These are phyloP conservation scores for Diaporthe batatas DNA, from an alignment of 2,329 filamentous ascomycete genomes.

Conservation along the genomic window DNA sequence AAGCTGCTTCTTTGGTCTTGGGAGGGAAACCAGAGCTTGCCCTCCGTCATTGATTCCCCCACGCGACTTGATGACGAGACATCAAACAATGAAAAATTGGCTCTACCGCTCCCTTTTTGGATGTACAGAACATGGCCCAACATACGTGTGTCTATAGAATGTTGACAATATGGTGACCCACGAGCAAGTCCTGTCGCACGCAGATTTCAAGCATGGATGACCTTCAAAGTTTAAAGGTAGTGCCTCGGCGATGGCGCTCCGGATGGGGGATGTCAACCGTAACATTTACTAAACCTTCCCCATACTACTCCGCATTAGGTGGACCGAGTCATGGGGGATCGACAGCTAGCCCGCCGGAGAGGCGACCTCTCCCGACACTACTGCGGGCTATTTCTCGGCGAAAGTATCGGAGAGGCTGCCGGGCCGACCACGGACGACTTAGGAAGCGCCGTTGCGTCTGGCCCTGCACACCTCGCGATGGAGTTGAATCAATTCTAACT, in stretches of 20 bases:
- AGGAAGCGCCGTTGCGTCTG: not conserved
- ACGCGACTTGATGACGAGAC: conserved; percentile 7
- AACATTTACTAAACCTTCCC: conserved; percentile 23
- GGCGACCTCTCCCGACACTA: conserved; percentile 36
- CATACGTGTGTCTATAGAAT: not conserved
- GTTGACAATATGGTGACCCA: not conserved
- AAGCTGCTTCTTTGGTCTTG: conserved; percentile 17
- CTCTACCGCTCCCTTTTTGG: conserved; percentile 32
- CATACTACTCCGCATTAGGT: conserved; percentile 22
- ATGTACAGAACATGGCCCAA: not conserved
- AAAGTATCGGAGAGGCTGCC: conserved; percentile 37
- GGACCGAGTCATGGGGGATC: conserved; percentile 36
- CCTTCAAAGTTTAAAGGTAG: not conserved
- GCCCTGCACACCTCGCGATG: not conserved
- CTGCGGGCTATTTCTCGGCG: conserved; percentile 40
- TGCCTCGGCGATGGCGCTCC: not conserved
- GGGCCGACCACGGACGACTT: conserved; percentile 38
- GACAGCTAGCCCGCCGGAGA: conserved; percentile 20
- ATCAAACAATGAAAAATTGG: conserved; percentile 22
- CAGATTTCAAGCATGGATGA: not conserved
- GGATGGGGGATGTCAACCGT: conserved; percentile 14
- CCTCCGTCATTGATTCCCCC: conserved; percentile 1
- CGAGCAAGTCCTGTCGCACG: no score
- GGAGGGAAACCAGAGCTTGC: conserved; percentile 22
- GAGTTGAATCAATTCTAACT: conserved; percentile 14